Base-by-base conservation (phyloP, 352 stramenopile species). In the Pythium monospermum region DNA sequence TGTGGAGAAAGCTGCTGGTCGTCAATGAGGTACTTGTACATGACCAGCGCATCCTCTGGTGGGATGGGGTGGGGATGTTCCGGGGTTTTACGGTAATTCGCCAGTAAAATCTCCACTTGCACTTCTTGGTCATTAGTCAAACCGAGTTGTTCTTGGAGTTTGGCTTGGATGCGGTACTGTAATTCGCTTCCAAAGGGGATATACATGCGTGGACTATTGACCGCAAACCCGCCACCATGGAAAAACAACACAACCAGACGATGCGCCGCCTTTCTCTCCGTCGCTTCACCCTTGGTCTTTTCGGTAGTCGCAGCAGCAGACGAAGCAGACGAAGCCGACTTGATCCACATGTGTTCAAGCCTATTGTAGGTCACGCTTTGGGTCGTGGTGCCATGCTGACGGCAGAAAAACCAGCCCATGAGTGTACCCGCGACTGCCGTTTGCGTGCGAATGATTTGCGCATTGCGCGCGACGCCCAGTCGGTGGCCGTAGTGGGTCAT, bases 71-170 rank as follows among this genome's bases (percentile, higher is more conserved):
- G 6, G 48, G 36, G 22, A 21, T 67, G 38, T 1, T 69, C 54
- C 0, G 72, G 57, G 15, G 73, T 32, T 30, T 80, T 79, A 12
- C 68, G 68, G 23, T 83, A 76, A 44, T 73, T 69, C 55, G 67
- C 4, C 1, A 66, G 42, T n/a, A 66, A 18, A 4, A 83, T 50
- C 21, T 80, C 64, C 30, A 54, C 26, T 2, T 53, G 44, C 10
- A 54, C 38, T 26, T 51, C 6, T 13, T 41, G 4, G 13, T 27
- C 27, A 42, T 43, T 28, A n/a, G n/a, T n/a, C n/a, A n/a, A n/a
- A 2, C 13, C 15, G 23, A 21, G 25, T 11, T 51, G 25, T 1
- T 27, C 41, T 26, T 27, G 13, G 11, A 59, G 25, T 2, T 37
- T 18, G 25, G 16, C 16, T 3, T 47, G 13, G 12, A 59, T 18